Evolutionary conservation across 1,284 basidiomycete genomes (phyloP).

Genomic region (Coniferiporia sulphurascens): DNA sequence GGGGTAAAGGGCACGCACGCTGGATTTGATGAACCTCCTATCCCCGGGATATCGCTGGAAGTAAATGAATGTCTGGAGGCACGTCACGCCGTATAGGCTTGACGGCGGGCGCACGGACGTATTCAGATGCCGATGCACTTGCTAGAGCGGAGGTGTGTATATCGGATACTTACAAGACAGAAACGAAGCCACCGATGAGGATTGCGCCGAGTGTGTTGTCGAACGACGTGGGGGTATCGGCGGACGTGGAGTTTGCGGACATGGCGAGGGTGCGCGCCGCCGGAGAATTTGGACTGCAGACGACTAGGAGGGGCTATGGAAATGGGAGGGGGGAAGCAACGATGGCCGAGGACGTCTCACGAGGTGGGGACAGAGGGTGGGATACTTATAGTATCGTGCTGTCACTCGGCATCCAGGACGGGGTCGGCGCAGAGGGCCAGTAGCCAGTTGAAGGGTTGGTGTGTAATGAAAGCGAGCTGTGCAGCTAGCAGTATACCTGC

Average conservation of each 20-base stretch:
- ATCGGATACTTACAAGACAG: slow-evolving; percentile 38
- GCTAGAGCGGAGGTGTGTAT: not conserved
- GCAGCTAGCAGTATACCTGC: too few species aligned
- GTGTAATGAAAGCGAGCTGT: too few species aligned
- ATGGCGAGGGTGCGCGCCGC: not conserved
- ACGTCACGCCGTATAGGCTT: slow-evolving; percentile 56
- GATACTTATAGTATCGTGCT: too few species aligned
- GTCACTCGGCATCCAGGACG: too few species aligned
- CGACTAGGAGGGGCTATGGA: not conserved
- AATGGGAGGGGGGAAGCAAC: not conserved
- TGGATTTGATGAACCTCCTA: slow-evolving; percentile 30
- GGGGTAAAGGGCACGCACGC: slow-evolving; percentile 30
- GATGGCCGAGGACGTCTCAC: too few species aligned
- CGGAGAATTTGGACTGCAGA: not conserved
- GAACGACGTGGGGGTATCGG: slow-evolving; percentile 24
- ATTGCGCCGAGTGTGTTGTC: slow-evolving; percentile 47
- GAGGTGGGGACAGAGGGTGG: too few species aligned
- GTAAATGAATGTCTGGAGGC: slow-evolving; percentile 49
- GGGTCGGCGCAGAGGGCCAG: too few species aligned
- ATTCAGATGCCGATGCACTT: not conserved
- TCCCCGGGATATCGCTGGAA: slow-evolving; percentile 41
- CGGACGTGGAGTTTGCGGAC: not conserved
- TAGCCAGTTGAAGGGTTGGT: too few species aligned
- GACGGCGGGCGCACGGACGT: not conserved
- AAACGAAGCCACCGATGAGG: slow-evolving; percentile 41